Conservation (phyloP, 257 asterid genomes). For the Oldenlandia corymbosa region DNA sequence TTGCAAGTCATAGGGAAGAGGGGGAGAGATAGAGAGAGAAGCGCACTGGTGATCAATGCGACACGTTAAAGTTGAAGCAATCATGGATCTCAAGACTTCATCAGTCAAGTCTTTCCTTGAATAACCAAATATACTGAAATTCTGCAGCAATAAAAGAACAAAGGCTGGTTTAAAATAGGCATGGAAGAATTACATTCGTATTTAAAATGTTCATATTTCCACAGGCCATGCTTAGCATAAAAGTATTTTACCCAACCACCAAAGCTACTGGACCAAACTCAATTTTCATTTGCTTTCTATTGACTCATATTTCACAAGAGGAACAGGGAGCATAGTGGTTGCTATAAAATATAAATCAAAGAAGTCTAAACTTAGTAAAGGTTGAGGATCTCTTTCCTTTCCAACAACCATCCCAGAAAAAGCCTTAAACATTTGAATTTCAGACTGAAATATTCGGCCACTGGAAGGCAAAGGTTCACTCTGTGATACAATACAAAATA, state of each 20-base stretch:
- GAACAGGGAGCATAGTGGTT: neutral
- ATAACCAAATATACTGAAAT: conserved; percentile 39
- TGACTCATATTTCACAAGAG: neutral
- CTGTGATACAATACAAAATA: neutral
- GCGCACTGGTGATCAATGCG: conserved; percentile 47
- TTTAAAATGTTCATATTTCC: neutral
- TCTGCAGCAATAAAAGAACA: conserved; percentile 26
- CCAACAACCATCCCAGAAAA: neutral
- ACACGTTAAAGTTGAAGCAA: conserved; percentile 47
- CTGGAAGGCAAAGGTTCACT: neutral
- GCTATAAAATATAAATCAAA: neutral
- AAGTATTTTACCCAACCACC: neutral
- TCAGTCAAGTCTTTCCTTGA: conserved; percentile 36
- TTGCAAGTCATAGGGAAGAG: neutral
- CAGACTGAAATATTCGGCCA: neutral
- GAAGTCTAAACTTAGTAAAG: neutral
- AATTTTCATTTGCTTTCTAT: neutral
- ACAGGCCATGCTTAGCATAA: neutral
- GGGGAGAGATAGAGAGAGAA: conserved; percentile 9
- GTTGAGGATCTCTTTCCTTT: neutral
- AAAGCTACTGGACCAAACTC: neutral
- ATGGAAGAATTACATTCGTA: neutral
- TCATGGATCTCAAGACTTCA: conserved; percentile 38
- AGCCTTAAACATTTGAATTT: neutral
- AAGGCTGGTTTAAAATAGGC: conserved; percentile 13